These are phyloP conservation scores for Backusella australiensis DNA, from an alignment of 192 early-diverging fungal species.

Conservation along the genomic window DNA sequence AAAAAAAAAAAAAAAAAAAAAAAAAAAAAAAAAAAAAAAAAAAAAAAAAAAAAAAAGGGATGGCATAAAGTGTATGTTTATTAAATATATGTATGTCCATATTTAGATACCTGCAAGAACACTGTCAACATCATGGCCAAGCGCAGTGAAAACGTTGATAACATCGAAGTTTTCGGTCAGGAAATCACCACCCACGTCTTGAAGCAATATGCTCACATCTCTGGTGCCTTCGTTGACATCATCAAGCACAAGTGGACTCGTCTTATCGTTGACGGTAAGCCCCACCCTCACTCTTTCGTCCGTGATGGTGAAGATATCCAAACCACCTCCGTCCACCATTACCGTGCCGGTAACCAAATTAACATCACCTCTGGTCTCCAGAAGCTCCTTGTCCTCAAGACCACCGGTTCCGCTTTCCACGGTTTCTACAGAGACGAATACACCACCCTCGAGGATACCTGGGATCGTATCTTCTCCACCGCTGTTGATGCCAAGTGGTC, in stretches of 20 bases:
- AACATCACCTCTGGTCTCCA: no score
- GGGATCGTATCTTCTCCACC: conserved; percentile 79
- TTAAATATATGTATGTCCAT: neutral
- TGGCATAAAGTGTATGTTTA: neutral
- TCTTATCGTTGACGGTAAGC: conserved; percentile 57
- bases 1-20: no score
- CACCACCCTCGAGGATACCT: conserved; percentile 69
- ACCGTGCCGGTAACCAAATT: no score
- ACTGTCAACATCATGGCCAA: conserved; percentile 77
- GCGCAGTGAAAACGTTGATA: conserved; percentile 60
- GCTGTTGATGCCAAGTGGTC: conserved; percentile 69
- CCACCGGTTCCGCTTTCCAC: no score
- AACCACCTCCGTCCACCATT: conserved; percentile 37
- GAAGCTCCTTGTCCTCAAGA: no score
- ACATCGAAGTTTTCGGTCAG: conserved; percentile 68
- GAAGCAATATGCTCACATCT: conserved; percentile 69
- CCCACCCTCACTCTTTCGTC: conserved; percentile 71
- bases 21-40: no score
- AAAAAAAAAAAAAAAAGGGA: neutral
- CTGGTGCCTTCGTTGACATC: conserved; percentile 61
- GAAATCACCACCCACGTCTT: conserved; percentile 71
- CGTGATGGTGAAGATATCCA: conserved; percentile 71
- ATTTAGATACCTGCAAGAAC: conserved; percentile 69
- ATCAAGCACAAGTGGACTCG: conserved; percentile 76
- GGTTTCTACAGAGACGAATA: conserved; percentile 37